These are phyloP conservation scores for Simplicillium aogashimaense DNA, from an alignment of 2,329 filamentous ascomycete species.

Conservation along the genomic window DNA sequence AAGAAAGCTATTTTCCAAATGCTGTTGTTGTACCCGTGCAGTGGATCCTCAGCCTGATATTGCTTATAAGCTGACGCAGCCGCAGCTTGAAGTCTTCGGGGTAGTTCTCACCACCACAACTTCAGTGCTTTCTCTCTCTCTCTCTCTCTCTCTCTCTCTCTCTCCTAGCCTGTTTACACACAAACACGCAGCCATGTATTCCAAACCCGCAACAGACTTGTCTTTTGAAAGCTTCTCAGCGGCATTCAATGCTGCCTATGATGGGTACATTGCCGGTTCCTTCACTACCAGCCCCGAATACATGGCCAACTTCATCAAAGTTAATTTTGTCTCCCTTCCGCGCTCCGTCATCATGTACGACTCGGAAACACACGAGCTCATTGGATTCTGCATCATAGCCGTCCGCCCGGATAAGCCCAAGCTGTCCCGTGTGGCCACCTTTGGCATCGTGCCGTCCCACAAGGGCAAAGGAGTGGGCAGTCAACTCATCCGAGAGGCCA, in stretches of 20 bases:
- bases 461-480: conserved; percentile 10
- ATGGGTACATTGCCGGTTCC: conserved; percentile 8
- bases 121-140: too few species aligned
- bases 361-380: conserved; percentile 3
- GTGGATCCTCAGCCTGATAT: too few species aligned
- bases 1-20: too few species aligned
- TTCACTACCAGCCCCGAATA: conserved; percentile 5
- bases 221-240: too few species aligned
- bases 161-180: too few species aligned
- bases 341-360: conserved; percentile 8
- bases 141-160: too few species aligned
- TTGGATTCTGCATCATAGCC: conserved; percentile 12
- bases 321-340: conserved; percentile 5
- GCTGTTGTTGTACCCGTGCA: too few species aligned
- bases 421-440: conserved; percentile 9
- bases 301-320: conserved; percentile 1
- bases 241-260: conserved; percentile 8
- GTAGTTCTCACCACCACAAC: too few species aligned
- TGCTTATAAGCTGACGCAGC: too few species aligned
- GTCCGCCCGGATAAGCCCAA: conserved; percentile 9
- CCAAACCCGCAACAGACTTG: too few species aligned
- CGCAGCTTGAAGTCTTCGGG: too few species aligned
- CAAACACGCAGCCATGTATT: too few species aligned
- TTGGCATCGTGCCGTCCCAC: conserved; percentile 10
- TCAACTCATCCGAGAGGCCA: conserved; percentile 4